phyloP scores from a whole-genome alignment of 352 stramenopile genomes.

The Phytopythium kandeliae region DNA sequence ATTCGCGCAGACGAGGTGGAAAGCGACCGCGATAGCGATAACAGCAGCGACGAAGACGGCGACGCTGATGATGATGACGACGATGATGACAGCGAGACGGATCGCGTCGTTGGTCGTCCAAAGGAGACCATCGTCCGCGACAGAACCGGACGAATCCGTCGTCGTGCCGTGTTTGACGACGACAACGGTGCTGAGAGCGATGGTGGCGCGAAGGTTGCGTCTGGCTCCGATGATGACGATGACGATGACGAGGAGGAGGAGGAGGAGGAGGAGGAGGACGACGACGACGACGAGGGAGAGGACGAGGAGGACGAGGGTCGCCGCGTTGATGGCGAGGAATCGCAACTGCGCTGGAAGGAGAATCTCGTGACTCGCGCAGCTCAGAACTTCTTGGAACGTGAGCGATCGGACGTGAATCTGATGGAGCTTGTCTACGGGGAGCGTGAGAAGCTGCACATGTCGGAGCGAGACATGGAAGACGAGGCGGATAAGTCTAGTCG shows the following conservation, averaged over 20 bases:
- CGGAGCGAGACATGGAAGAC: slow-evolving; percentile 60
- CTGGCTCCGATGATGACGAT: slow-evolving; percentile 35
- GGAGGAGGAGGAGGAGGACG: slow-evolving; percentile 29
- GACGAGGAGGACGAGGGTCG: slow-evolving; percentile 48
- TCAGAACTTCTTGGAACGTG: slow-evolving; percentile 81
- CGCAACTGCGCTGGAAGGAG: slow-evolving; percentile 82
- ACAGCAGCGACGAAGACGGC: slow-evolving; percentile 40
- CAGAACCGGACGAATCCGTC: slow-evolving; percentile 62
- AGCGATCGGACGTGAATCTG: slow-evolving; percentile 78
- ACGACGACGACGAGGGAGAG: slow-evolving; percentile 30
- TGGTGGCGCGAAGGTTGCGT: slow-evolving; percentile 10
- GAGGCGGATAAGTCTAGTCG: slow-evolving; percentile 33
- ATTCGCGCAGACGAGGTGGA: slow-evolving; percentile 79
- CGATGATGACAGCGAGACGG: slow-evolving; percentile 35
- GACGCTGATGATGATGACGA: slow-evolving; percentile 51
- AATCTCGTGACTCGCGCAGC: slow-evolving; percentile 81
- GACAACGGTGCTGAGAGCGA: slow-evolving; percentile 13
- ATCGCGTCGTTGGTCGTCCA: slow-evolving; percentile 50
- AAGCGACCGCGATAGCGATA: slow-evolving; percentile 39
- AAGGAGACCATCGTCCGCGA: slow-evolving; percentile 67
- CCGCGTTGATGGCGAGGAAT: slow-evolving; percentile 44
- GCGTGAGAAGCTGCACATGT: slow-evolving; percentile 77
- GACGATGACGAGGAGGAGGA: slow-evolving; percentile 31
- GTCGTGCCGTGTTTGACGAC: slow-evolving; percentile 75
- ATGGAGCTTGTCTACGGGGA: slow-evolving; percentile 92